Base-by-base conservation (phyloP, 2,329 filamentous ascomycete species). In the Fusarium hostae region DNA sequence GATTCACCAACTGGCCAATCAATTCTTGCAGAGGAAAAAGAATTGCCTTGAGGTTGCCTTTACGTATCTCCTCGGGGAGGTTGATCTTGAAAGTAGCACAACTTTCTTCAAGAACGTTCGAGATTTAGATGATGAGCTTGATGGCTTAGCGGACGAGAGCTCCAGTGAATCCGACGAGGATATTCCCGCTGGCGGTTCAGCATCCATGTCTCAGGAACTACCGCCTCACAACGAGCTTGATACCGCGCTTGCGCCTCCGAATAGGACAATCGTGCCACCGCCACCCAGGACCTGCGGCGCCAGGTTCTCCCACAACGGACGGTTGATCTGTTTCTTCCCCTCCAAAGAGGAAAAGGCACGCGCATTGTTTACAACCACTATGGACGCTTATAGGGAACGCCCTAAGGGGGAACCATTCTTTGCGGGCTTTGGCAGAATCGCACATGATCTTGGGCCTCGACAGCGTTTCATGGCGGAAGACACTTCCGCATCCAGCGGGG, bases 131-230 rank as follows among this genome's bases (percentile, higher is more conserved):
- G 86, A 89, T 75, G 85, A 86, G 50, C 76, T 88, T 9, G 87
- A 86, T 64, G 88, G 82, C 6, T 80, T 90, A 39, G 86, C 84
- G 34, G 92, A 93, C 63, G 94, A 96, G 71, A 95, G 93, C 72
- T 98, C 94, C 6, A 97, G 93, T 75, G 93, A 95, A 71, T 93
- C 95, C 26, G 93, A 94, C 41, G 84, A 84, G 48, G 84, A 86
- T 28, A 86, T 87, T 15, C 84, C 85, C 1, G 78, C 85, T 4
- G 86, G 86, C 6, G 86, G 85, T 22, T 88, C 86, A 12, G 86
- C 85, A 16, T 86, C 87, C 59, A 88, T 91, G 86, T 90, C 89
- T 10, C 88, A 90, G 70, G 89, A 91, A 71, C 82, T 91, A 26
- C 85, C 84, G 45, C 84, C 85, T 12, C 88, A 86, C 66, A 83